Conservation (phyloP, 1,284 basidiomycete genomes). For the Mycena sp. region DNA sequence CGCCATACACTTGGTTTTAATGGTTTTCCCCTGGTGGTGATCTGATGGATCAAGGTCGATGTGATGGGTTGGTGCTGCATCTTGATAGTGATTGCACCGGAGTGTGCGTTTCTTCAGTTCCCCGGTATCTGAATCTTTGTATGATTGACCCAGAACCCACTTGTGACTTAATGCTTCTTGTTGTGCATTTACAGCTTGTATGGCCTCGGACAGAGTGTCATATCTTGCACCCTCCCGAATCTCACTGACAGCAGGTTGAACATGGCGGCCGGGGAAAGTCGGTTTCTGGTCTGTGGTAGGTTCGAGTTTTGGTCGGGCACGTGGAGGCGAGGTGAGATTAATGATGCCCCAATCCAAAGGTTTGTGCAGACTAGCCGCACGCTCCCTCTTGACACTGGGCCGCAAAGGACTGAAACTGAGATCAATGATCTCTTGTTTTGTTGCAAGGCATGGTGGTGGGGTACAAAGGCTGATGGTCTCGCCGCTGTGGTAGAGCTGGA, state of each 20-base stretch:
- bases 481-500: no score
- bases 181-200: neutral
- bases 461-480: neutral
- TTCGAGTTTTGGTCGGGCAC: no score
- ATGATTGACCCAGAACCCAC: neutral
- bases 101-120: neutral
- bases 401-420: no score
- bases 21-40: conserved; percentile 3
- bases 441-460: neutral
- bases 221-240: neutral
- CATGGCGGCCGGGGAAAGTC: neutral
- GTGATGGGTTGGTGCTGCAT: neutral
- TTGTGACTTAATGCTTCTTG: neutral
- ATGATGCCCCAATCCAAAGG: no score
- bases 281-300: no score
- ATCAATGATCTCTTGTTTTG: neutral
- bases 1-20: neutral
- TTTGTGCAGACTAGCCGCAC: no score
- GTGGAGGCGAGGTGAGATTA: no score
- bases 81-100: neutral
- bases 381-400: no score
- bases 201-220: neutral
- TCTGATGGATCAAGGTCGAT: conserved; percentile 7
- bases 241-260: neutral
- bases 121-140: neutral